Evolutionary conservation across 2,329 filamentous ascomycete genomes (phyloP), one percentile per base, ranked within the genome.

Genomic region (Tolypocladium pustulatum): DNA sequence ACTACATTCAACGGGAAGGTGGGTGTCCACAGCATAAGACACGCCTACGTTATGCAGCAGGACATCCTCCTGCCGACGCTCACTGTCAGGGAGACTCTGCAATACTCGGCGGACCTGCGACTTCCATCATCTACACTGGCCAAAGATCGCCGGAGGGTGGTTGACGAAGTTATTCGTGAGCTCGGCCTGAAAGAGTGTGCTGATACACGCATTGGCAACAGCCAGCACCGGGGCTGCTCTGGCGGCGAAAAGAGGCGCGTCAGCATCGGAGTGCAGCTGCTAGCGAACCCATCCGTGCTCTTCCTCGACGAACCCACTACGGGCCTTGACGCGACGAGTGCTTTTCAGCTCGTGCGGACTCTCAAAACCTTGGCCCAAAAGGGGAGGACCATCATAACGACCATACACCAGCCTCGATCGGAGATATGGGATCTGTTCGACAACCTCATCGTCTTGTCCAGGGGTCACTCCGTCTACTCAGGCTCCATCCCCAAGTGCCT

Each of bases 281-380:
- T 92, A n/a, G 84, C 87, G 5, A 92, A 91, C 67, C 89, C 89
- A 1, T 90, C 87, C 7, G 81, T 92, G 1, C 73, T 92, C 8
- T 91, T 90, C 69, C 79, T 91, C 27, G 89, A 93, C 65, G 89
- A 92, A 65, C 88, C 89, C 0, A 92, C 89, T 0, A 91, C 88
- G 1, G 88, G 87, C 0, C 76, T 92, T 9, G 89, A 92, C 72
- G 87, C 88, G 0, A 90, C 87, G 1, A 90, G 86, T 66, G 89
- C 89, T 0, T 90, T 84, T 64, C 88, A 91, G 63, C 79, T 92
- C 0, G 78, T 91, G 0, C 78, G 84, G 37, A 91, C 87, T 0
- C 71, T 91, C 10, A 90, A 90, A 66, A 76, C 74, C 9, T 75
- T 92, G 2, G 86, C 88, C 0, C 76, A 76, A 40, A 87, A 87